Base-by-base conservation (phyloP, 2,329 filamentous ascomycete species). In the Diplodia mutila region DNA sequence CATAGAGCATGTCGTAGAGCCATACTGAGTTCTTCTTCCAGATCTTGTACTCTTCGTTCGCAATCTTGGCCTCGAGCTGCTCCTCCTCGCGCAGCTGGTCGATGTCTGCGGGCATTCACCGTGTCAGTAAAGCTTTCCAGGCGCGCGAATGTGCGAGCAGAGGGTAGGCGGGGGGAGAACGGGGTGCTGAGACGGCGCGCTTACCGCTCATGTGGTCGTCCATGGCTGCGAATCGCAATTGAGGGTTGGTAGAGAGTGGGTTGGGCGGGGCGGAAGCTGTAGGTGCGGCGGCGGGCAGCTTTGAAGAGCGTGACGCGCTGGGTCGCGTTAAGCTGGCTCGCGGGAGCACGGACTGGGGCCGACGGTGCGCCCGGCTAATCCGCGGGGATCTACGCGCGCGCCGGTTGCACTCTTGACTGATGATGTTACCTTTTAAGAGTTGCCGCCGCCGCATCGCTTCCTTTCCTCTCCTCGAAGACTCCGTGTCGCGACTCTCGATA, bases 1-100 rank as follows among this genome's bases (percentile, higher is more conserved):
- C 94, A 71, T 98, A 86, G 72, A 99, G 95, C 89, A 97, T 92
- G 79, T 99, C 95, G 80, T 99, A 99, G 74, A 99, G 90, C 77
- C 98, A 98, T 3, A 95, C 94, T 71, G 92, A 93, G 81, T 99
- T 99, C 85, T 99, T 99, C 86, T 99, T 99, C 95, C 95, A 99
- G 72, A 94, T 97, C 80, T 99, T 99, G 87, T 99, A 99, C 80
- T 99, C 95, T 84, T 99, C 95, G 74, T 98, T 98, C 81, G 98
- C 93, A 69, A 97, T 85, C 81, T 96, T 93, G 80, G 96, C 91
- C 76, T 92, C 89, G 72, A 87, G 82, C 76, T 91, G 85, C 77
- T 90, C 85, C 68, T 91, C 89, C 65, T 92, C 91, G 69, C 88
- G 85, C 55, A 85, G 78, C 66, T 72, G 73, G 49, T 71, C 65